Percentiles rank a stretch among this genome's conserved stretches.
These are phyloP conservation scores for Peniophora sp. DNA, from an alignment of 1,284 basidiomycete species.

Conservation along the genomic window DNA sequence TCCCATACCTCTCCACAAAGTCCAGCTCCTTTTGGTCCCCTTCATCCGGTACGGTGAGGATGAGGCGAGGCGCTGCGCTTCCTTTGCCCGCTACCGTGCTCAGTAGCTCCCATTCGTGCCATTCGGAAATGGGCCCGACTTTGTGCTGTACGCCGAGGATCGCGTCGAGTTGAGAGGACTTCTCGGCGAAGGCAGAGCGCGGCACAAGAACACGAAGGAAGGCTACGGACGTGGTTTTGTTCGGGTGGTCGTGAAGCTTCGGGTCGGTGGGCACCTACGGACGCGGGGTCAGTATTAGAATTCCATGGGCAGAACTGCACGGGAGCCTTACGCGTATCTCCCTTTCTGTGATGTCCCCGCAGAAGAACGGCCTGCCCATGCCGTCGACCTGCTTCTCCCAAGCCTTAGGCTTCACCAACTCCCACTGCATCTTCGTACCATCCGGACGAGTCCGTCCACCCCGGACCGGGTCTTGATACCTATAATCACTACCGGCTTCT, in stretches of 20 bases:
- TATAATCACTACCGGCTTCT: conserved; percentile 24
- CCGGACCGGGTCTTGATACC: conserved; percentile 32
- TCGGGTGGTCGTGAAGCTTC: conserved; percentile 39
- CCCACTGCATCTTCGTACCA: conserved; percentile 48
- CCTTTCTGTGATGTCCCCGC: conserved; percentile 59
- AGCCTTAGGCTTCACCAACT: conserved; percentile 34
- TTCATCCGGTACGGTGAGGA: conserved; percentile 25
- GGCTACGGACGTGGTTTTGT: conserved; percentile 36
- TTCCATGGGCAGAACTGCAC: background rate
- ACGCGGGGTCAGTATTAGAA: background rate
- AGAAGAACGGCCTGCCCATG: conserved; percentile 58
- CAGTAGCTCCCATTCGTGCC: conserved; percentile 20
- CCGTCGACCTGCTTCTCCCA: conserved; percentile 9
- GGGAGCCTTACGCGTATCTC: conserved; percentile 37
- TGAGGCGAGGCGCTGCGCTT: conserved; percentile 20
- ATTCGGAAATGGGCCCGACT: conserved; percentile 6
- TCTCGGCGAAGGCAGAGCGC: conserved; percentile 16
- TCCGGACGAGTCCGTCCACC: conserved; percentile 49
- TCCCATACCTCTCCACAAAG: conserved; percentile 25
- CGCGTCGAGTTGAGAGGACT: conserved; percentile 32
- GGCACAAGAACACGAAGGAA: conserved; percentile 34
- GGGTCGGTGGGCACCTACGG: conserved; percentile 40
- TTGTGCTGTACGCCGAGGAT: conserved; percentile 30
- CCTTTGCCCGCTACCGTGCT: conserved; percentile 1
- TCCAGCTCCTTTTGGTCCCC: conserved; percentile 24